Percentiles rank a stretch among this genome's conserved stretches.
Evolutionary conservation across 352 stramenopile genomes (phyloP).

Genomic region (Aphanomyces invadans): DNA sequence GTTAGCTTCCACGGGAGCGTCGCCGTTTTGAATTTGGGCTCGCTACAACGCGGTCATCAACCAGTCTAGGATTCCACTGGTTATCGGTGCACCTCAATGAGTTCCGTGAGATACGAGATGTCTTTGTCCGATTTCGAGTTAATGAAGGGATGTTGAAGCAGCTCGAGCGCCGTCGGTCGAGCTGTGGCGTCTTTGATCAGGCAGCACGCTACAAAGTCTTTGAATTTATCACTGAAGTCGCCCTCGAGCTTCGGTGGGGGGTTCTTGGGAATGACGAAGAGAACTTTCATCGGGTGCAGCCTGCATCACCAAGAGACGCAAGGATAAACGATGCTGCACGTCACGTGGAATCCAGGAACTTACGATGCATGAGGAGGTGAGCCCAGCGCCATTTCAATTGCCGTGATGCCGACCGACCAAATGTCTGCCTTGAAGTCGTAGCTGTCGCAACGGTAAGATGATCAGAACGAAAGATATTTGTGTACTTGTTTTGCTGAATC

Average conservation of each 20-base stretch:
- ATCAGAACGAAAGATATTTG: no score
- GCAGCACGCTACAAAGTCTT: slow-evolving; percentile 86
- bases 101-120: slow-evolving; percentile 59
- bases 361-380: slow-evolving; percentile 89
- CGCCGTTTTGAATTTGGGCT: slow-evolving; percentile 12
- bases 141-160: slow-evolving; percentile 86
- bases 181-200: slow-evolving; percentile 82
- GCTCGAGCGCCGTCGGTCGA: slow-evolving; percentile 69
- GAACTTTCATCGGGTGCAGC: slow-evolving; percentile 97
- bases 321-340: not conserved
- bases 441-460: slow-evolving; percentile 25
- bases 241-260: slow-evolving; percentile 79
- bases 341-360: no score
- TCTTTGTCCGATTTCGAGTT: slow-evolving; percentile 44
- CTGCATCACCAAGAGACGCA: slow-evolving; percentile 39
- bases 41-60: not conserved
- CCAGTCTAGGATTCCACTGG: not conserved
- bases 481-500: slow-evolving; percentile 59
- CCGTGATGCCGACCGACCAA: slow-evolving; percentile 97
- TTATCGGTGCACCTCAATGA: slow-evolving; percentile 40
- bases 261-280: slow-evolving; percentile 98
- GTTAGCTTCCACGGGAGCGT: not conserved
- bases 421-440: slow-evolving; percentile 98
- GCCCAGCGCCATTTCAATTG: slow-evolving; percentile 98
- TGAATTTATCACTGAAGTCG: slow-evolving; percentile 61